These are phyloP conservation scores for Oehlia diaphana DNA, from an alignment of 192 early-diverging fungal genomes.

Conservation along the genomic window DNA sequence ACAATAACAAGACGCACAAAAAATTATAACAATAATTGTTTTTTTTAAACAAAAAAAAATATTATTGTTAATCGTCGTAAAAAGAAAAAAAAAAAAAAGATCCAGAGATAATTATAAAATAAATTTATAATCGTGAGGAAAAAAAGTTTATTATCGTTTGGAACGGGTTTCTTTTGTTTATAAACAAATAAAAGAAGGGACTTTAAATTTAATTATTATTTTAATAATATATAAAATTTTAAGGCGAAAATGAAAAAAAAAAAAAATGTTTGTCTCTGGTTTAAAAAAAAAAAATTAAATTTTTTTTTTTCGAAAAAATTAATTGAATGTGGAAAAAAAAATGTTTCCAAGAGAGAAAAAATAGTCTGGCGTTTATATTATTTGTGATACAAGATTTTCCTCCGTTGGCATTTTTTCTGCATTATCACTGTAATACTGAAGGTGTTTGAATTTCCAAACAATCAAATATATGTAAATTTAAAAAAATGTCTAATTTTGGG, in stretches of 20 bases:
- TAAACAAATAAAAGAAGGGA: background rate
- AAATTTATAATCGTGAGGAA: background rate
- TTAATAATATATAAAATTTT: background rate
- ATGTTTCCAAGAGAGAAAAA: background rate
- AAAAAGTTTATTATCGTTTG: background rate
- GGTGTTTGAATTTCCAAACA: too few relatives aligned
- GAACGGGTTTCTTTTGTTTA: background rate
- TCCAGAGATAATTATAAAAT: background rate
- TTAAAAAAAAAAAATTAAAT: background rate
- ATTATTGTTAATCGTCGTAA: background rate
- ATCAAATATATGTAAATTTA: too few relatives aligned
- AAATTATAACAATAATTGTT: background rate
- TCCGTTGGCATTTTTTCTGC: background rate
- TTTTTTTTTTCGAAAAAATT: background rate
- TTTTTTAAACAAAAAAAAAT: background rate
- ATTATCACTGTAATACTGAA: too few relatives aligned
- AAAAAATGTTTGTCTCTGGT: background rate
- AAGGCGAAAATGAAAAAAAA: background rate
- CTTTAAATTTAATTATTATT: too few relatives aligned
- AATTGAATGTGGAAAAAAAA: background rate
- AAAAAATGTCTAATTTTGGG: too few relatives aligned
- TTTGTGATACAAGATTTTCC: slow-evolving; percentile 8
- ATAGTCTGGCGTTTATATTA: background rate
- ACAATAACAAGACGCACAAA: too few relatives aligned
- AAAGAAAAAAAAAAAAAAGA: background rate